A percentile compares a stretch with the other conserved stretches of the same genome.
Evolutionary conservation across 441 rosid species (phyloP).

Genomic region (Dalechampia spathulata): DNA sequence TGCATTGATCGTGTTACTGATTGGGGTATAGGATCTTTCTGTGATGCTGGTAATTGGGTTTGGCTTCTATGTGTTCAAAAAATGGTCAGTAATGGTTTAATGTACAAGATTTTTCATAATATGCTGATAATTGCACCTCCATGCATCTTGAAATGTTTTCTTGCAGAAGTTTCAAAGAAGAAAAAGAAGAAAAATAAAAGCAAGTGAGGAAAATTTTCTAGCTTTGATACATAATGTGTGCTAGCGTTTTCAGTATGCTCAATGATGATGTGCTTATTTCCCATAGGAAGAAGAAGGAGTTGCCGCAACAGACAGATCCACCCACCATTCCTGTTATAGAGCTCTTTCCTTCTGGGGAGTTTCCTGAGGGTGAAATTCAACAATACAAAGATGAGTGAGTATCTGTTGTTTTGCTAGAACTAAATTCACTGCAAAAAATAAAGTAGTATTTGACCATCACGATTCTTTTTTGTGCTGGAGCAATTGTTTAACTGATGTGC

Average conservation of each 20-base stretch:
- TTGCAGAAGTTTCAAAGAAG: slow-evolving; percentile 75
- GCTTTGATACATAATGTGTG: background rate
- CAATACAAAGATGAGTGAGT: slow-evolving; percentile 91
- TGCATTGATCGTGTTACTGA: background rate
- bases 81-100: background rate
- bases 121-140: slow-evolving; percentile 8
- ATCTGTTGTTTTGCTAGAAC: background rate
- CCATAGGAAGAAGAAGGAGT: slow-evolving; percentile 79
- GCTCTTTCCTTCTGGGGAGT: slow-evolving; percentile 84
- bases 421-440: background rate
- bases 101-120: background rate
- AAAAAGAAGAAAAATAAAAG: slow-evolving; percentile 90
- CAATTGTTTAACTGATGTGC: background rate
- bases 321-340: slow-evolving; percentile 69
- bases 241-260: background rate
- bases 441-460: background rate
- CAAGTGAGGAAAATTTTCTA: slow-evolving; percentile 52
- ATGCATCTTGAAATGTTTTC: slow-evolving; percentile 5
- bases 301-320: slow-evolving; percentile 70
- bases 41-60: background rate
- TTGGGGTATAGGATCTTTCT: background rate
- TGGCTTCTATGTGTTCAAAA: background rate
- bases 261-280: slow-evolving; percentile 9
- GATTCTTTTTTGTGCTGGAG: background rate
- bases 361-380: slow-evolving; percentile 98